These are phyloP conservation scores for Pichia sporocuriosa DNA, from an alignment of 805 yeast genomes.

Conservation along the genomic window DNA sequence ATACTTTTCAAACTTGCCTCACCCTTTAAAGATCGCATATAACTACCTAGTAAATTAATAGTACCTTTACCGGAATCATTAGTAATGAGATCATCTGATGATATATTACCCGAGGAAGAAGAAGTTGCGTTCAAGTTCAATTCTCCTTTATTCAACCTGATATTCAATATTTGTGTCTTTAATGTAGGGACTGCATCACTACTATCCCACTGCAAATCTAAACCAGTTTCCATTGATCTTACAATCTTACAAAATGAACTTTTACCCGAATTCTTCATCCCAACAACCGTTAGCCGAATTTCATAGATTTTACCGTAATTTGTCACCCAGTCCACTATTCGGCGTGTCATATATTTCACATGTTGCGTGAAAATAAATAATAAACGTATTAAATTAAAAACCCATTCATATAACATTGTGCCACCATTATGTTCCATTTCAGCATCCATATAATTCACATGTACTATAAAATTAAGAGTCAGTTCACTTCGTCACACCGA, in stretches of 20 bases:
- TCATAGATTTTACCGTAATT: conserved; percentile 14
- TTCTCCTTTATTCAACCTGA: conserved; percentile 8
- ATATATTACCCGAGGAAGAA: no score
- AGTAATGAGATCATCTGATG: no score
- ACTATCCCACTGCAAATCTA: conserved; percentile 11
- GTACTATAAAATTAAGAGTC: no score
- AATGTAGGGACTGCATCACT: conserved; percentile 21
- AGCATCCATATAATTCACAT: no score
- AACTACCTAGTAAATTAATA: neutral
- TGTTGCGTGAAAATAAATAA: no score
- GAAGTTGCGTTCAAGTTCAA: neutral
- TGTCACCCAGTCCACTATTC: neutral
- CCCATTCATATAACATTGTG: no score
- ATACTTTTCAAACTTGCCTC: neutral
- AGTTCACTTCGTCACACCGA: no score
- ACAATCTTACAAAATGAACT: conserved; percentile 22
- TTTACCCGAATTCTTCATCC: conserved; percentile 28
- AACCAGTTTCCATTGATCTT: conserved; percentile 10
- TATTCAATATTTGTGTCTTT: conserved; percentile 10
- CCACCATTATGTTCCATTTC: no score
- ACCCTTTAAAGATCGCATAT: conserved; percentile 1
- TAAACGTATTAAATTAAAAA: no score
- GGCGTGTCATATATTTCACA: no score
- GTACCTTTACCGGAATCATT: no score
- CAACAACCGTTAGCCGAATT: conserved; percentile 24